These are phyloP conservation scores for Kwoniella shivajii DNA, from an alignment of 1,284 basidiomycete genomes.

Conservation along the genomic window DNA sequence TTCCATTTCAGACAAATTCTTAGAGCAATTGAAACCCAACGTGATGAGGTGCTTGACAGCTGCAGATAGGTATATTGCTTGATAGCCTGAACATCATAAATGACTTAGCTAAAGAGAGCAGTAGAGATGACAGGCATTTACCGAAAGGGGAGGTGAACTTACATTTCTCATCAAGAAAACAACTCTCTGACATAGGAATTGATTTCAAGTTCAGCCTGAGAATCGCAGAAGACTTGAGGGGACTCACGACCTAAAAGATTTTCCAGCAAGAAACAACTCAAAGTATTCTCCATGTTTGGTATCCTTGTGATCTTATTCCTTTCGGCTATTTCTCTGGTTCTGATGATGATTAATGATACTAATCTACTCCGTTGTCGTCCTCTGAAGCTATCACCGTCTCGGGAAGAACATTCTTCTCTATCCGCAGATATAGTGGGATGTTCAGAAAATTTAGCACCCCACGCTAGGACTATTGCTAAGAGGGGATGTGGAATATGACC, in stretches of 20 bases:
- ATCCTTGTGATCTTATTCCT: slow-evolving; percentile 78
- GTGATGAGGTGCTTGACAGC: slow-evolving; percentile 28
- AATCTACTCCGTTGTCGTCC: slow-evolving; percentile 63
- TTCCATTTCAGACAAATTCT: slow-evolving; percentile 15
- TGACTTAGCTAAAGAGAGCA: no score
- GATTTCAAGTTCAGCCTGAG: not conserved
- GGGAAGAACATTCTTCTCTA: slow-evolving; percentile 59
- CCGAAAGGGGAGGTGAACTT: not conserved
- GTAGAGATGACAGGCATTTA: not conserved
- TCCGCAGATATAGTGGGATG: slow-evolving; percentile 78
- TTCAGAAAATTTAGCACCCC: slow-evolving; percentile 89
- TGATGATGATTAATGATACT: slow-evolving; percentile 73
- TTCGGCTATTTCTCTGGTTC: slow-evolving; percentile 80
- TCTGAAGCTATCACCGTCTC: slow-evolving; percentile 21
- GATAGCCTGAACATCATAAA: slow-evolving; percentile 39
- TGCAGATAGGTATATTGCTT: slow-evolving; percentile 19
- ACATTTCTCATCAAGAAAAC: not conserved
- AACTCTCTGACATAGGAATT: not conserved
- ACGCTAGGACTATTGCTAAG: slow-evolving; percentile 84
- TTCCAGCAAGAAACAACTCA: slow-evolving; percentile 45
- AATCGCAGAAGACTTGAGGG: not conserved
- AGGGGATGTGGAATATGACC: slow-evolving; percentile 67
- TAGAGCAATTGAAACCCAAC: slow-evolving; percentile 21
- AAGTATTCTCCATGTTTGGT: slow-evolving; percentile 74
- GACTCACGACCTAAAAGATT: slow-evolving; percentile 44